Conservation (phyloP, 1,139 yeast species). For the Saccharomyces hybrid region DNA sequence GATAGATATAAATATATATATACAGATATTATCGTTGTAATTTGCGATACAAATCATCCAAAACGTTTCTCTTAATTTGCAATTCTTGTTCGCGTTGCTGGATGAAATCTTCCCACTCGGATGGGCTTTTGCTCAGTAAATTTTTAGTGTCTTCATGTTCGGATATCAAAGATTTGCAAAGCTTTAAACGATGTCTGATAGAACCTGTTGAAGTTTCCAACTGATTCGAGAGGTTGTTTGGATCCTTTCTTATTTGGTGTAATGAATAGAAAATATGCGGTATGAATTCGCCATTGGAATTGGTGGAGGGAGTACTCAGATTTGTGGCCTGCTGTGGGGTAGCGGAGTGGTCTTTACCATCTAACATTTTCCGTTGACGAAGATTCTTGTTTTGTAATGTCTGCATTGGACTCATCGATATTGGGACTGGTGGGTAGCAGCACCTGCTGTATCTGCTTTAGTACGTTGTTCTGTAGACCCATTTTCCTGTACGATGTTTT, state of each 20-base stretch:
- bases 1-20: not conserved
- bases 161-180: slow-evolving; percentile 23
- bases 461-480: not conserved
- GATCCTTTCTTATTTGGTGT: slow-evolving; percentile 28
- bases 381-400: not conserved
- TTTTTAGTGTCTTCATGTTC: slow-evolving; percentile 20
- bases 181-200: slow-evolving; percentile 29
- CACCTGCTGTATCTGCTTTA: not conserved
- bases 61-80: slow-evolving; percentile 19
- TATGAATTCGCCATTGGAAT: slow-evolving; percentile 21
- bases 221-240: slow-evolving; percentile 26
- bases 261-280: slow-evolving; percentile 31
- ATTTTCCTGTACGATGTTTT: not conserved
- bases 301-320: not conserved
- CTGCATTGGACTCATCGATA: not conserved
- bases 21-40: not conserved
- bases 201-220: slow-evolving; percentile 29
- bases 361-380: not conserved
- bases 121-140: slow-evolving; percentile 21
- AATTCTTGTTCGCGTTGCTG: slow-evolving; percentile 22
- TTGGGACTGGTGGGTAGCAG: not conserved
- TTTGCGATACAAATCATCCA: slow-evolving; percentile 7
- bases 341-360: not conserved
- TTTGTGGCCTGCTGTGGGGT: slow-evolving; percentile 9
- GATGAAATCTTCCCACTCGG: slow-evolving; percentile 25